Evolutionary conservation across 805 yeast genomes (phyloP), one percentile per base, ranked within the genome.

Genomic region (Wickerhamomyces kurtzmanii): DNA sequence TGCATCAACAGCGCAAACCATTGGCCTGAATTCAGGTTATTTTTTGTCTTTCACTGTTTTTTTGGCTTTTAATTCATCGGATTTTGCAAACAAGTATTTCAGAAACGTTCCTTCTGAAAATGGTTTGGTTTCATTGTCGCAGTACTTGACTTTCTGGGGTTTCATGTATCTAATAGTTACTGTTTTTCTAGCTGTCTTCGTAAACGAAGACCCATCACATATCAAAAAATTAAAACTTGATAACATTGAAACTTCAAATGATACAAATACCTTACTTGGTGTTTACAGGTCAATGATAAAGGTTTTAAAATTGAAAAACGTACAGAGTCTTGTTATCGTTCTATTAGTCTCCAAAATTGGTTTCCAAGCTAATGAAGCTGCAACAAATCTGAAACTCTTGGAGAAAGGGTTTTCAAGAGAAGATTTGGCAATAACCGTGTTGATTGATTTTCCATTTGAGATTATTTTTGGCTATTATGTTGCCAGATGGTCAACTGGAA

Each of bases 1-100:
- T 58, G 97, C 98, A 0, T 83, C 95, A 5, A 91, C 98, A 0
- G 98, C 98, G 0, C 98, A 91, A 55, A 91, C 98, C 0, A 73
- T 91, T 25, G 98, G 98, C 0, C 65, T 91, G 36, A 91, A 91
- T 56, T 68, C 89, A 3, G 98, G 98, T 14, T 91, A 89, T 49
- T 91, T 91, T 48, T 55, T 81, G 34, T 78, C 93, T 6, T 91
- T 91, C 50, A 91, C 98, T 0, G 81, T 91, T 3, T 91, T 89
- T 38, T 55, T 91, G 31, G 91, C 96, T 0, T 68, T 91, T 44
- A 86, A 83, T 46, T 86, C 96, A 1, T 82, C 87, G 4, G 95
- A 86, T 40, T 89, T 91, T 49, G 89, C 94, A 26, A 87, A 91
- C 53, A 79, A 74, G 47, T 89, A 85, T 51, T 55, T 89, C 28